Evolutionary conservation across 306 rosid species (phyloP), one percentile per base, ranked within the genome.

Genomic region (Ziziphus jujuba): DNA sequence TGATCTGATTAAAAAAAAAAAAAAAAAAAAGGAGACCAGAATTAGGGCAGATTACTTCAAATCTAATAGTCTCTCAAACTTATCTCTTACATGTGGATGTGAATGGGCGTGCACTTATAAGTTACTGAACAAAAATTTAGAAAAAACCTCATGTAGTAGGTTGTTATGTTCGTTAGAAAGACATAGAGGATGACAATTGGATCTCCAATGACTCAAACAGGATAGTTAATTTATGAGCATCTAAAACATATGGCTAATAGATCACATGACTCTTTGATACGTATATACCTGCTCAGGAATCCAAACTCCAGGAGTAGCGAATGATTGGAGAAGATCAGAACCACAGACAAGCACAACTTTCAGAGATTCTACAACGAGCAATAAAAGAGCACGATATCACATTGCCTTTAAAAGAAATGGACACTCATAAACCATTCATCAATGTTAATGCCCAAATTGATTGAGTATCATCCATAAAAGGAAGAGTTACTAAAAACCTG

Each of bases 261-360:
- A 31, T 19, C 16, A 15, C 16, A 15, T 61, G 33, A 15, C 17
- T 52, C 0, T 14, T 25, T 33, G 2, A 28, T 16, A 63, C 0
- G 23, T 21, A 71, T 54, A 31, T 79, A 93, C 91, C 92, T 90
- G 97, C 59, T 86, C 92, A 4, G 43, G 80, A 56, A 84, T 77
- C 99, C 97, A 93, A 20, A 70, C 13, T 79, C 92, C 95, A 70
- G 97, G 96, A 77, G 77, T 75, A 58, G 80, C 65, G 68, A 90
- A 93, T 66, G 96, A 90, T 28, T 83, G 89, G 43, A 93, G 83
- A 50, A 93, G 90, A 85, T 93, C 99, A 45, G 99, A 90, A 77
- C 97, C 99, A 49, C 99, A 93, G 28, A 88, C 84, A 53, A 90
- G 87, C 95, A 90, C 83, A 81, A 89, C 88, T 82, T 82, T 86